Base-by-base conservation (phyloP, 345 rosid genomes). In the Salix exigua region DNA sequence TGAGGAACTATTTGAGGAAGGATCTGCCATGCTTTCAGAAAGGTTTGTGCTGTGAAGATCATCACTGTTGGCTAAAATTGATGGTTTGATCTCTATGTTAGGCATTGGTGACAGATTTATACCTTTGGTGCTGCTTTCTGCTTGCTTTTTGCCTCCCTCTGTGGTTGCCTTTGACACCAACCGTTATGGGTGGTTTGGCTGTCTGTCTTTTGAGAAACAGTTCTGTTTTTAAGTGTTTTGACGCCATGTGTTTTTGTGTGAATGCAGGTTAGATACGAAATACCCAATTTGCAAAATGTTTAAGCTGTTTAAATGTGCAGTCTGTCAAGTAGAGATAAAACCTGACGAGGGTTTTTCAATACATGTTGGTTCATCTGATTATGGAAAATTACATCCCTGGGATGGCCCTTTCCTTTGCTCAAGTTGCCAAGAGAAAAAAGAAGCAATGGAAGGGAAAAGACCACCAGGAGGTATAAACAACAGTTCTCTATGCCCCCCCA, bases 381-480 rank as follows among this genome's bases (percentile, higher is more conserved):
- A 84, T 12, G 82, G 90, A 73, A 94, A 87, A 81, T 77, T 88
- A 76, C 97, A 97, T 71, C 96, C 99, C 6, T 94, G 98, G 94
- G 99, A 96, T 89, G 99, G 99, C 76, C 99, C 99, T 74, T 96
- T 94, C 86, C 98, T 96, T 84, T 96, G 99, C 79, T 68, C 71
- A 62, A 96, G 93, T 87, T 96, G 99, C 89, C 99, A 96, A 83
- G 91, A 94, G 77, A 96, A 94, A 85, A 96, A 86, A 87, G 98
- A 94, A 75, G 95, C 95, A 78, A 96, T 96, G 98, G 99, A 96
- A 91, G 97, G 99, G 70, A 96, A 85, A 85, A 86, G 93, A 88
- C 83, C 86, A 14, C 86, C 87, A 9, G 91, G 97, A 88, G 94
- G 99, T 96, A 85, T 71, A 72, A 1, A 58, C 28, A 58, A n/a